These are phyloP conservation scores for Albifimbria verrucaria DNA, from an alignment of 2,329 filamentous ascomycete genomes.

Conservation along the genomic window DNA sequence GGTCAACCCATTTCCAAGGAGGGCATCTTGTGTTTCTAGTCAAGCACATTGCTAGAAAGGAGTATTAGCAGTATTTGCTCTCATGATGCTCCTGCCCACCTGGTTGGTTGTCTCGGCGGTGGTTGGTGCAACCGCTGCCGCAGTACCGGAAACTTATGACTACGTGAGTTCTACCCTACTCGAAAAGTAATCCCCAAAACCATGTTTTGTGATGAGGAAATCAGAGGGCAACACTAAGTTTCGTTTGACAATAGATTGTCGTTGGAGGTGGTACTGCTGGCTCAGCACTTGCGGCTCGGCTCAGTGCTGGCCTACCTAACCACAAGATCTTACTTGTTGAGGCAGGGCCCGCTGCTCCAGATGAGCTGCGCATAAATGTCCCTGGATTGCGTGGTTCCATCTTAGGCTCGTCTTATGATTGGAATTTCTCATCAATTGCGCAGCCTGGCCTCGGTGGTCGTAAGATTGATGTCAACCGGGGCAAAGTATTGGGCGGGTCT, in stretches of 20 bases:
- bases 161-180: constrained; percentile 13
- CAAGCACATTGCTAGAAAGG: background rate
- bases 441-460: constrained; percentile 37
- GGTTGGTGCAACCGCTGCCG: constrained; percentile 1
- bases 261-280: constrained; percentile 33
- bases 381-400: constrained; percentile 26
- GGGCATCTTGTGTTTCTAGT: background rate
- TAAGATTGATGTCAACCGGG: constrained; percentile 38
- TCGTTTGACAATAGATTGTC: constrained; percentile 16
- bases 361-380: constrained; percentile 27
- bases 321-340: constrained; percentile 26
- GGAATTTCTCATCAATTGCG: constrained; percentile 41
- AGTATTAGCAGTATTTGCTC: background rate
- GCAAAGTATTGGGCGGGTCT: constrained; percentile 46
- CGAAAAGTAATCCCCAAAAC: background rate
- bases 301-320: constrained; percentile 25
- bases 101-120: constrained; percentile 4
- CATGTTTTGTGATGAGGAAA: background rate
- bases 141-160: constrained; percentile 14
- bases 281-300: constrained; percentile 26
- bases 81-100: background rate
- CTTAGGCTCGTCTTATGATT: constrained; percentile 28
- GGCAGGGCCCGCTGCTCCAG: constrained; percentile 22
- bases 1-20: too few relatives aligned
- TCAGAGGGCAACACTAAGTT: background rate